Evolutionary conservation across 345 rosid species (phyloP).

Genomic region (Excoecaria agallocha): DNA sequence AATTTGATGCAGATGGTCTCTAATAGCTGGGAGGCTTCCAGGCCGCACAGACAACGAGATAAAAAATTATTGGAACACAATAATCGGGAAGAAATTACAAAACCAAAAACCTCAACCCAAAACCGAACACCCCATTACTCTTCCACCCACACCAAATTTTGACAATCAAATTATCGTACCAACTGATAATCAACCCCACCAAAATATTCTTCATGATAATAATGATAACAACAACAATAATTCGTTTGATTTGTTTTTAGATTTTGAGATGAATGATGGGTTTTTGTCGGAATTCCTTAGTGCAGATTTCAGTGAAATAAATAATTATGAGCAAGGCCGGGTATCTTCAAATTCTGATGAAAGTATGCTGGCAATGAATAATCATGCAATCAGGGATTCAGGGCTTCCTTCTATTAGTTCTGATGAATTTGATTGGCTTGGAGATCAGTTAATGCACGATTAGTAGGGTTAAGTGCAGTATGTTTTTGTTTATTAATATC

Average conservation of each 20-base stretch:
- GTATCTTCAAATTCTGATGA: conserved; percentile 6
- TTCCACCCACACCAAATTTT: neutral
- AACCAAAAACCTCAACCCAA: neutral
- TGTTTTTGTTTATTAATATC: no score
- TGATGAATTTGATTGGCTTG: conserved; percentile 18
- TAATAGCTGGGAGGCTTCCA: conserved; percentile 44
- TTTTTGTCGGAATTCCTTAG: conserved; percentile 12
- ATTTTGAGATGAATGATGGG: conserved; percentile 21
- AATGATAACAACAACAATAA: neutral
- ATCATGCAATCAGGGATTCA: neutral
- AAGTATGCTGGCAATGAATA: neutral
- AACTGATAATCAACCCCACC: neutral
- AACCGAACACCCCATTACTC: neutral
- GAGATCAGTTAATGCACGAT: neutral
- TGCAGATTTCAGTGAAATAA: conserved; percentile 3
- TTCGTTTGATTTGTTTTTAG: conserved; percentile 6
- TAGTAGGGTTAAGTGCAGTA: no score
- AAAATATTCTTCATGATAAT: no score
- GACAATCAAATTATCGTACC: neutral
- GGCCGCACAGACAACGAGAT: conserved; percentile 42
- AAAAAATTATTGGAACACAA: conserved; percentile 35
- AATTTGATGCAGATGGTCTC: conserved; percentile 20
- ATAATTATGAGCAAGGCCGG: conserved; percentile 5
- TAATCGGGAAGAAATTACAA: conserved; percentile 24
- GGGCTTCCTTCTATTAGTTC: conserved; percentile 8